phyloP scores from a whole-genome alignment of 1,284 basidiomycete genomes.

The Austroboletus niveus region DNA sequence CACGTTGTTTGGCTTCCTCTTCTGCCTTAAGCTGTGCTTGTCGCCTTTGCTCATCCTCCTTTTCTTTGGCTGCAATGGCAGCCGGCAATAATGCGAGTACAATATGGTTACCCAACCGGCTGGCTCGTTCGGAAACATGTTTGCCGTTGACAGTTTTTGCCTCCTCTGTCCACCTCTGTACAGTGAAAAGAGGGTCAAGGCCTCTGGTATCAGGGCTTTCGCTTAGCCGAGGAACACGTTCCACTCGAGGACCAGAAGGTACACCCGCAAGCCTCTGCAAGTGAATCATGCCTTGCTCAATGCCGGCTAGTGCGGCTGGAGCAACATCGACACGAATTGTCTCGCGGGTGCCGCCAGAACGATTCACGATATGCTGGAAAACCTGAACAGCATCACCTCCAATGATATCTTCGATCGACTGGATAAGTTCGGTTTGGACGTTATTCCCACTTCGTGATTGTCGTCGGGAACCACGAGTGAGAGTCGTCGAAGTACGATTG shows the following conservation, averaged over 20 bases:
- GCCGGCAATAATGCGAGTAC: conserved; percentile 80
- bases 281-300: conserved; percentile 52
- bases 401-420: conserved; percentile 81
- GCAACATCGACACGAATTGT: conserved; percentile 75
- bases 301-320: conserved; percentile 54
- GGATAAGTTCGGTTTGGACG: conserved; percentile 60
- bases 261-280: conserved; percentile 45
- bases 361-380: conserved; percentile 76
- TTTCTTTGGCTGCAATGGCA: conserved; percentile 61
- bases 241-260: conserved; percentile 58
- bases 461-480: conserved; percentile 54
- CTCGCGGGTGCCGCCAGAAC: conserved; percentile 52
- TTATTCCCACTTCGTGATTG: conserved; percentile 50
- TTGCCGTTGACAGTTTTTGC: conserved; percentile 78
- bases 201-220: conserved; percentile 52
- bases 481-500: conserved; percentile 42
- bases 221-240: conserved; percentile 50
- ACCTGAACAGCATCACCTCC: conserved; percentile 81
- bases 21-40: conserved; percentile 44
- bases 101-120: conserved; percentile 72
- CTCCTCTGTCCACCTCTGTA: conserved; percentile 92
- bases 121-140: conserved; percentile 66
- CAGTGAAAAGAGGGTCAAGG: conserved; percentile 77
- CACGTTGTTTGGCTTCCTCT: conserved; percentile 35
- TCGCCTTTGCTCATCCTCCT: conserved; percentile 50